Percentiles rank a stretch among this genome's conserved stretches.
phyloP scores from a whole-genome alignment of 306 rosid genomes.

The Fragaria ananassa region DNA sequence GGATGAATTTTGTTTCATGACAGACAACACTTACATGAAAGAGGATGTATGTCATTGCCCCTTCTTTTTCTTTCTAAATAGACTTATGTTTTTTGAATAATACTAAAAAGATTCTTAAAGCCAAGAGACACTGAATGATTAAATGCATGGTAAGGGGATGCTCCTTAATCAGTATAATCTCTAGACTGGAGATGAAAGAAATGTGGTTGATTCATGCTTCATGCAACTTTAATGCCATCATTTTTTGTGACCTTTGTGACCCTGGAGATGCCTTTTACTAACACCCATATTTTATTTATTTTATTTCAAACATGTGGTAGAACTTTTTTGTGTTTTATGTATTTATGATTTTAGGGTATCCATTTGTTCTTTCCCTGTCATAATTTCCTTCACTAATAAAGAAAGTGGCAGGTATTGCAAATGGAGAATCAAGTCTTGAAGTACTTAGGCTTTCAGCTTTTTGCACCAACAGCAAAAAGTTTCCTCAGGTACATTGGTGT shows the following conservation, averaged over 20 bases:
- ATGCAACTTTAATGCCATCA: neutral
- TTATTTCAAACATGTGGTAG: neutral
- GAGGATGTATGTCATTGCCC: constrained; percentile 43
- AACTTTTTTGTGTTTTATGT: neutral
- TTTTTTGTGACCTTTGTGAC: neutral
- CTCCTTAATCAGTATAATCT: neutral
- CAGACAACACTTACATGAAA: constrained; percentile 57
- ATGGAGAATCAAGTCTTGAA: constrained; percentile 57
- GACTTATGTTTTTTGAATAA: neutral
- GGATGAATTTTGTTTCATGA: constrained; percentile 64
- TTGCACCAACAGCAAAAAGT: constrained; percentile 59
- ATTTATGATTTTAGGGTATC: neutral
- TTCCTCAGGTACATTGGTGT: constrained; percentile 57
- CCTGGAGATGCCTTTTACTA: neutral
- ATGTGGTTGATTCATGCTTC: neutral
- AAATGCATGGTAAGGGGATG: neutral
- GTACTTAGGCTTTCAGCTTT: constrained; percentile 48
- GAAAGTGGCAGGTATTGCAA: constrained; percentile 47
- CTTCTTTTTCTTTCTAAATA: neutral
- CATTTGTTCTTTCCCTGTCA: constrained; percentile 15
- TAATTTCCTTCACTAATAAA: constrained; percentile 24
- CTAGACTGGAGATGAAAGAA: neutral
- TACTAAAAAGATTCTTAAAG: neutral
- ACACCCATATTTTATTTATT: neutral
- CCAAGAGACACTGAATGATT: neutral